Evolutionary conservation across 2,329 filamentous ascomycete species (phyloP), one percentile per base, ranked within the genome.

Genomic region (Exophiala lecanii-corni): DNA sequence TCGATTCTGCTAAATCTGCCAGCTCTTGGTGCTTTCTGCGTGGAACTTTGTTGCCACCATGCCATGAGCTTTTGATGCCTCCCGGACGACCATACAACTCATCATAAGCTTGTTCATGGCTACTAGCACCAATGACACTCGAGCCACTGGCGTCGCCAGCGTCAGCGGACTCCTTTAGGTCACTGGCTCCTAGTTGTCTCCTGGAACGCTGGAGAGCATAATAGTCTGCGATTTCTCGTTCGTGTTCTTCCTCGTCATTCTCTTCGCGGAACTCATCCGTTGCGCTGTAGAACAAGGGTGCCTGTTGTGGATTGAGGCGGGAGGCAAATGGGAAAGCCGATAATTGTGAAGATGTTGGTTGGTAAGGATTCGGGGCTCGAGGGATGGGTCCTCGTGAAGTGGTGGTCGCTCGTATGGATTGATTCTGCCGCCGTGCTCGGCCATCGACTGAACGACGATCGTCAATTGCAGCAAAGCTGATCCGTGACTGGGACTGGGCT

Each of bases 261-360:
- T 94, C 87, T 65, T 96, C 89, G 49, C 85, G 81, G 53, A 94
- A 92, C 59, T 94, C 88, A 62, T 95, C 89, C 12, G 89, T 79
- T 3, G 86, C 82, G 59, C 88, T 94, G 65, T 92, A 89, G 64
- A 98, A 97, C n/a, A 98, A 73, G 42, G 92, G 92, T 7, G 91
- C 89, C 55, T 89, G 86, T 45, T 86, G 83, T 9, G 52, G 52
- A 3, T 84, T 78, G 48, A 85, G 81, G 38, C 89, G 78, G 9
- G 86, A 88, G 19, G 84, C 80, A 62, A 95, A 94, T 20, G 81
- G 82, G 50, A 94, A 89, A 55, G 79, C 78, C 13, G 78, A 78
- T 41, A 88, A 78, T 35, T 89, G 81, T 2, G 86, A 87, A 32
- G 78, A 75, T 9, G 75, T 68, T 41, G 79, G 76, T 59, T 86